phyloP scores from a whole-genome alignment of 495 filamentous ascomycete genomes.

The Penicillium desertorum region DNA sequence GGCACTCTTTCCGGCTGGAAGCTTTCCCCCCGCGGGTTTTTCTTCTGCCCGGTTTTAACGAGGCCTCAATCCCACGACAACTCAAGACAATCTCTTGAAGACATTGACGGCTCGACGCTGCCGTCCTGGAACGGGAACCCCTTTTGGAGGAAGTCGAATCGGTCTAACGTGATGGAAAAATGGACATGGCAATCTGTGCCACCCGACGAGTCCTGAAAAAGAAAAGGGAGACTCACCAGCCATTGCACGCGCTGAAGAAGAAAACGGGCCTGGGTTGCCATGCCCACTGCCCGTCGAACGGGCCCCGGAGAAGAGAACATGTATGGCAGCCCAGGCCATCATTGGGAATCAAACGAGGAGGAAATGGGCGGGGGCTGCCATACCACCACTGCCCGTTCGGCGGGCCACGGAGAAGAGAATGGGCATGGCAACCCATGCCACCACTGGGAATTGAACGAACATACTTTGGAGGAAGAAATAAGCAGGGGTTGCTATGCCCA shows the following conservation, averaged over 20 bases:
- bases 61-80: background rate
- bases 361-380: too few species aligned
- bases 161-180: background rate
- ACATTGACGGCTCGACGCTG: background rate
- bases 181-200: background rate
- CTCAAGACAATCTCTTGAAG: background rate
- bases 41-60: conserved; percentile 3
- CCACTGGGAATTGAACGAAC: too few species aligned
- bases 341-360: too few species aligned
- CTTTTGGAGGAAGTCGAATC: background rate
- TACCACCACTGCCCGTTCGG: too few species aligned
- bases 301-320: background rate
- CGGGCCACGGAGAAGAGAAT: background rate
- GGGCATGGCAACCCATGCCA: background rate
- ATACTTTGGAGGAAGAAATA: too few species aligned
- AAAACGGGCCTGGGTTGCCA: too few species aligned
- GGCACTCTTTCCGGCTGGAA: conserved; percentile 4
- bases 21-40: background rate
- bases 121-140: background rate
- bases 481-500: too few species aligned
- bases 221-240: too few species aligned
- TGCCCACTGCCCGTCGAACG: background rate
- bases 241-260: too few species aligned
- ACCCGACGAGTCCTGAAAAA: background rate
- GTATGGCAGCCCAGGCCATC: background rate